Conservation (phyloP, 768 basidiomycete genomes). For the Hortiboletus campestris region DNA sequence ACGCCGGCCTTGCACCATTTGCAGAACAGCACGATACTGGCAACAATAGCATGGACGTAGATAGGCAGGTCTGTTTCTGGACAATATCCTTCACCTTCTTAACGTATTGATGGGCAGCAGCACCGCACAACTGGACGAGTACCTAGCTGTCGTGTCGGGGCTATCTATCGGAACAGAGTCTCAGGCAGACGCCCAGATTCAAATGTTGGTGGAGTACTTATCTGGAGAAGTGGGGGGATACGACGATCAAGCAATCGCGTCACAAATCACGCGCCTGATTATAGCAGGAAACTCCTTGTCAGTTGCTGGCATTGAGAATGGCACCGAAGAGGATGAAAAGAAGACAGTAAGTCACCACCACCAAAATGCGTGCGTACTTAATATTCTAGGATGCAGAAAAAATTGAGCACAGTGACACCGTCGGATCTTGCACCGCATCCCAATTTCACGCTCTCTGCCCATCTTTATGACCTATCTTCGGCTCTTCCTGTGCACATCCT, state of each 20-base stretch:
- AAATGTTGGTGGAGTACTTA: conserved; percentile 89
- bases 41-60: conserved; percentile 62
- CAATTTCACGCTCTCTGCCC: conserved; percentile 60
- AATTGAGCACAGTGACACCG: conserved; percentile 55
- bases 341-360: conserved; percentile 49
- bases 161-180: conserved; percentile 70
- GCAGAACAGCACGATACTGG: conserved; percentile 21
- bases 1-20: conserved; percentile 71
- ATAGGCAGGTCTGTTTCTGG: conserved; percentile 42
- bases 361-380: conserved; percentile 1
- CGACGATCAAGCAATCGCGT: conserved; percentile 60
- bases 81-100: conserved; percentile 2
- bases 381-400: conserved; percentile 46
- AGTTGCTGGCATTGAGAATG: conserved; percentile 33
- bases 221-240: conserved; percentile 76
- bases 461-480: conserved; percentile 72
- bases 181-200: conserved; percentile 67
- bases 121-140: conserved; percentile 49
- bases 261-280: conserved; percentile 80
- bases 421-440: conserved; percentile 73
- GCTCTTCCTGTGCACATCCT: conserved; percentile 84
- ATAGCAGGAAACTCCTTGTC: conserved; percentile 87
- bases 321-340: conserved; percentile 43
- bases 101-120: conserved; percentile 12
- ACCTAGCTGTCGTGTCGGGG: conserved; percentile 86